phyloP scores from a whole-genome alignment of 2,329 filamentous ascomycete species.

The Gliomastix tumulicola region DNA sequence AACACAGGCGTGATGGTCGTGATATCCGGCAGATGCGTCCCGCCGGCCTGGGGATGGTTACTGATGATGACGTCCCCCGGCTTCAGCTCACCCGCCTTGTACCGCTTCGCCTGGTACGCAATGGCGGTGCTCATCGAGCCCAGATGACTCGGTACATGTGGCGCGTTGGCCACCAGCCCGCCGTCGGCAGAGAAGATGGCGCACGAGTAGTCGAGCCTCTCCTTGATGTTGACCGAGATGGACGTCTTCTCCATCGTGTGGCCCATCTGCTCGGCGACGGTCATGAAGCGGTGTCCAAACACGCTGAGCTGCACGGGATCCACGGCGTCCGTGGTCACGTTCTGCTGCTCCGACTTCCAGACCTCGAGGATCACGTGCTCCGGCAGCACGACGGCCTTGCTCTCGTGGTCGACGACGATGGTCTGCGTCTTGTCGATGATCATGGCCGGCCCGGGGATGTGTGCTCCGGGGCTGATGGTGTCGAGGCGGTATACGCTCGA shows the following conservation, averaged over 20 bases:
- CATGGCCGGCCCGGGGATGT: conserved; percentile 54
- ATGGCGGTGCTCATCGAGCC: conserved; percentile 76
- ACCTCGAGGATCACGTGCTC: conserved; percentile 27
- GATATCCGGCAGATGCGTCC: conserved; percentile 17
- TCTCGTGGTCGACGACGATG: conserved; percentile 54
- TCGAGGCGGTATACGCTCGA: conserved; percentile 16
- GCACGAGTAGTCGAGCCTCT: conserved; percentile 72
- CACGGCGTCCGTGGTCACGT: conserved; percentile 32
- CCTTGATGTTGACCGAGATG: conserved; percentile 72
- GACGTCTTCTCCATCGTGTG: conserved; percentile 69
- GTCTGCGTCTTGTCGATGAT: conserved; percentile 69
- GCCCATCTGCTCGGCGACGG: conserved; percentile 77
- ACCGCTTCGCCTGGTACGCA: conserved; percentile 59
- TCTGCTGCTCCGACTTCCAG: conserved; percentile 10
- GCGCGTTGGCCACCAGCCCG: conserved; percentile 66
- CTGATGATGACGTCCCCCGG: conserved; percentile 70
- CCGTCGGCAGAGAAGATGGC: conserved; percentile 69
- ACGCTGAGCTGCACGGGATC: conserved; percentile 69
- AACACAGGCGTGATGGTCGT: conserved; percentile 19
- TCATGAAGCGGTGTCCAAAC: conserved; percentile 75
- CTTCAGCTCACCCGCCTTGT: conserved; percentile 58
- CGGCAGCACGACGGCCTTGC: conserved; percentile 20
- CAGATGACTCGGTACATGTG: conserved; percentile 68
- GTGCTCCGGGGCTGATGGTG: conserved; percentile 8
- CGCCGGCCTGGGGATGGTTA: conserved; percentile 45